Percentiles rank a stretch among this genome's conserved stretches.
Conservation (phyloP, 164 flowering plant species). For the Berberis thunbergii region DNA sequence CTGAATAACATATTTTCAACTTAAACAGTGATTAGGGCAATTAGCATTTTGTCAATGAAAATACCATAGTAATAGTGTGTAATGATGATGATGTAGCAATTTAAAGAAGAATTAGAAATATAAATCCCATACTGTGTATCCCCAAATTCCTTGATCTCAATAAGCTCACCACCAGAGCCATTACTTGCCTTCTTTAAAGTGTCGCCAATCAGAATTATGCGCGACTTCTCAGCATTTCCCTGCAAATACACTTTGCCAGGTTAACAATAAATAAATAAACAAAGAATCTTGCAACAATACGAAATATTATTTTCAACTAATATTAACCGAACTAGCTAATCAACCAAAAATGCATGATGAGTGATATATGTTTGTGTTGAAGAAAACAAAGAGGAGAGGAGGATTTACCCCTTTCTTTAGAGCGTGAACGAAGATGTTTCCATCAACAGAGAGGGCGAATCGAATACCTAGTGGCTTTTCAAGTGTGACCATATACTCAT, state of each 20-base stretch:
- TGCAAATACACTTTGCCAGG: slow-evolving; percentile 11
- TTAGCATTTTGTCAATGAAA: too few species aligned
- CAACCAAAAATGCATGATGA: too few species aligned
- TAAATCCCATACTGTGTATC: slow-evolving; percentile 52
- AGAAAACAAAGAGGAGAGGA: not conserved
- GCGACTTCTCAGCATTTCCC: slow-evolving; percentile 94
- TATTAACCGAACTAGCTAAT: not conserved
- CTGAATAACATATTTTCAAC: too few species aligned
- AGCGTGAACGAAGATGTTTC: slow-evolving; percentile 68
- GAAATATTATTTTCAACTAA: not conserved
- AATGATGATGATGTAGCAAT: not conserved
- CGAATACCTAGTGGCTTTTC: slow-evolving; percentile 82
- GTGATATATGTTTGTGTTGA: not conserved
- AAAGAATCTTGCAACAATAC: not conserved
- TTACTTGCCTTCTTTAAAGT: slow-evolving; percentile 69
- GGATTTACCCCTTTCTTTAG: slow-evolving; percentile 63
- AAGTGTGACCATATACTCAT: slow-evolving; percentile 90
- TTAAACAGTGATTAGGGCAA: too few species aligned
- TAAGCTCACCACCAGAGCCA: slow-evolving; percentile 42
- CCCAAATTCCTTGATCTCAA: slow-evolving; percentile 55
- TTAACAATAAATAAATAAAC: not conserved
- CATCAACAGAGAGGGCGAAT: slow-evolving; percentile 64
- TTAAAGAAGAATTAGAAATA: not conserved
- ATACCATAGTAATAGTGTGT: too few species aligned
- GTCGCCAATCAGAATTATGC: slow-evolving; percentile 91